Percentiles rank a stretch among this genome's conserved stretches.
phyloP scores from a whole-genome alignment of 768 basidiomycete species.

The Boletellus ananiceps region DNA sequence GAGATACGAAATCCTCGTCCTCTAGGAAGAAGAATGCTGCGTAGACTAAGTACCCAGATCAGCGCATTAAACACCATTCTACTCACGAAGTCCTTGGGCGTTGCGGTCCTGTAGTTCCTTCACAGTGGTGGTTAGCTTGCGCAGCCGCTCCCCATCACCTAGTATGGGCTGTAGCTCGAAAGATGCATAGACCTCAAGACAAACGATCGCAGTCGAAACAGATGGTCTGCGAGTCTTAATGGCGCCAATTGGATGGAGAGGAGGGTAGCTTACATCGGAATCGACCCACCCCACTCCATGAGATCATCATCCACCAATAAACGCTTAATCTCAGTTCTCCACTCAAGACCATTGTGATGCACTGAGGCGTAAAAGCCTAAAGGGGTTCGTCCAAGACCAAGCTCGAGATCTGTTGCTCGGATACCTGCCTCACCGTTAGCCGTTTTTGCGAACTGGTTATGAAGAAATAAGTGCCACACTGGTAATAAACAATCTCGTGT shows the following conservation, averaged over 20 bases:
- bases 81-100: not conserved
- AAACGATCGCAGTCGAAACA: not conserved
- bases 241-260: not conserved
- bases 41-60: not conserved
- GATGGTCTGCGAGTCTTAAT: not conserved
- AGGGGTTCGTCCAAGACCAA: conserved; percentile 1
- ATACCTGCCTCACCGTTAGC: not conserved
- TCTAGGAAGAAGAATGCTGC: not conserved
- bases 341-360: not conserved
- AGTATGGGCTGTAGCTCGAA: conserved; percentile 4
- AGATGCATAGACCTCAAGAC: not conserved
- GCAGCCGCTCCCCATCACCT: conserved; percentile 2
- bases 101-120: not conserved
- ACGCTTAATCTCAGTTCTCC: not conserved
- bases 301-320: not conserved
- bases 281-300: conserved; percentile 3
- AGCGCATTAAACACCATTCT: no score
- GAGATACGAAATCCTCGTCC: not conserved
- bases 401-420: not conserved
- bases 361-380: conserved; percentile 1
- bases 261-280: not conserved
- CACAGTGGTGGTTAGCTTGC: not conserved
- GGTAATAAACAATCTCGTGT: not conserved
- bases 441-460: not conserved
- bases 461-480: not conserved